Conservation (phyloP, 805 yeast species). For the Vanderwaltozyma polyspora region DNA sequence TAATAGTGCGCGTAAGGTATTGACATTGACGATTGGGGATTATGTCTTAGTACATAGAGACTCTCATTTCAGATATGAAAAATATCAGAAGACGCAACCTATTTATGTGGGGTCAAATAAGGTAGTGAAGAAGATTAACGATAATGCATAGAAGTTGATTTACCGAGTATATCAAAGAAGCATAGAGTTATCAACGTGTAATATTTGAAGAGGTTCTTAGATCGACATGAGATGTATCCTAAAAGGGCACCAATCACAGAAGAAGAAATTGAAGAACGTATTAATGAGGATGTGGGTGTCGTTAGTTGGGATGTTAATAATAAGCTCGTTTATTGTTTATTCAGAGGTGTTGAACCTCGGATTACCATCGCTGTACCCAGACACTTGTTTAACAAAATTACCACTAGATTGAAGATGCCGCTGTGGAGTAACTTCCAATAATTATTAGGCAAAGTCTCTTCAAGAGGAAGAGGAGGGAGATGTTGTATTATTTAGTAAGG, state of each 20-base stretch:
- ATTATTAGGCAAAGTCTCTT: too few relatives aligned
- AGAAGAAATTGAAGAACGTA: too few relatives aligned
- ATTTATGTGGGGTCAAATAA: slow-evolving; percentile 5
- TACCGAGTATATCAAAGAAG: slow-evolving; percentile 1
- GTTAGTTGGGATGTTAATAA: too few relatives aligned
- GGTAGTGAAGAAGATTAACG: slow-evolving; percentile 1
- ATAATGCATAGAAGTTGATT: slow-evolving; percentile 5
- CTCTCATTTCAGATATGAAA: slow-evolving; percentile 3
- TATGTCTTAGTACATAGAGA: slow-evolving; percentile 4
- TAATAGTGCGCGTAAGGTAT: slow-evolving; percentile 1
- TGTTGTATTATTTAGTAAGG: too few relatives aligned
- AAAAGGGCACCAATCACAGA: neutral
- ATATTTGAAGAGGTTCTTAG: neutral
- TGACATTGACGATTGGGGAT: slow-evolving; percentile 1
- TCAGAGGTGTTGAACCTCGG: too few relatives aligned
- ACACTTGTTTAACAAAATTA: too few relatives aligned
- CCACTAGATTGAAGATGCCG: too few relatives aligned
- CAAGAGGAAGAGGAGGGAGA: too few relatives aligned
- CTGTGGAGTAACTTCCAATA: too few relatives aligned
- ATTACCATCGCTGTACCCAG: too few relatives aligned
- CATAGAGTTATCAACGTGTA: slow-evolving; percentile 5
- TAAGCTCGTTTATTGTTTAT: too few relatives aligned
- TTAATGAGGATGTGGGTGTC: too few relatives aligned
- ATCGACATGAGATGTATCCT: neutral
- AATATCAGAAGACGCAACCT: slow-evolving; percentile 2